A percentile compares a stretch with the other conserved stretches of the same genome.
phyloP scores from a whole-genome alignment of 805 yeast species.

The Candida alai region DNA sequence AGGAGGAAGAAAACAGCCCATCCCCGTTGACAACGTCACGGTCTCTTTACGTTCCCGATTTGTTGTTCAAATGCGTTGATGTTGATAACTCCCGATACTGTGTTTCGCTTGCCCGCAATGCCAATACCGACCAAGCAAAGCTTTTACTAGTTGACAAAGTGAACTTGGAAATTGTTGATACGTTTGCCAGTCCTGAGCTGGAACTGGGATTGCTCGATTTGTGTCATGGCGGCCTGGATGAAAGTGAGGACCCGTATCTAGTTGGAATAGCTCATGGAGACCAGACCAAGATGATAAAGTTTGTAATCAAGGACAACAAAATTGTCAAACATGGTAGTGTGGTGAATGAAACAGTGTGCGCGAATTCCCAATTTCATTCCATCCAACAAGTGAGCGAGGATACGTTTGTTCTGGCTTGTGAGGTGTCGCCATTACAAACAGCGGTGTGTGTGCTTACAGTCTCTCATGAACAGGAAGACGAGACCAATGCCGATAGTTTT shows the following conservation, averaged over 20 bases:
- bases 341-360: not conserved
- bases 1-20: too few relatives aligned
- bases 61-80: constrained; percentile 1
- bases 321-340: not conserved
- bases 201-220: not conserved
- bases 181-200: not conserved
- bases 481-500: too few relatives aligned
- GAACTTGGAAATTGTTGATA: not conserved
- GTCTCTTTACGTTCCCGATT: not conserved
- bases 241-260: not conserved
- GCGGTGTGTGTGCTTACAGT: too few relatives aligned
- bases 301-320: not conserved
- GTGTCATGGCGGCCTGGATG: not conserved
- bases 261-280: not conserved
- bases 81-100: not conserved
- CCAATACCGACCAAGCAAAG: not conserved
- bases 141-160: not conserved
- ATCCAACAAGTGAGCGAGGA: too few relatives aligned
- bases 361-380: too few relatives aligned
- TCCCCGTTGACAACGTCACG: not conserved
- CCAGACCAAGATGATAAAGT: not conserved
- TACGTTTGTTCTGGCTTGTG: too few relatives aligned
- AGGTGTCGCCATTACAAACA: too few relatives aligned
- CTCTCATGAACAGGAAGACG: too few relatives aligned
- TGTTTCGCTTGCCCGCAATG: not conserved